phyloP scores from a whole-genome alignment of 2,329 filamentous ascomycete genomes.

The Xylariaceae sp. region DNA sequence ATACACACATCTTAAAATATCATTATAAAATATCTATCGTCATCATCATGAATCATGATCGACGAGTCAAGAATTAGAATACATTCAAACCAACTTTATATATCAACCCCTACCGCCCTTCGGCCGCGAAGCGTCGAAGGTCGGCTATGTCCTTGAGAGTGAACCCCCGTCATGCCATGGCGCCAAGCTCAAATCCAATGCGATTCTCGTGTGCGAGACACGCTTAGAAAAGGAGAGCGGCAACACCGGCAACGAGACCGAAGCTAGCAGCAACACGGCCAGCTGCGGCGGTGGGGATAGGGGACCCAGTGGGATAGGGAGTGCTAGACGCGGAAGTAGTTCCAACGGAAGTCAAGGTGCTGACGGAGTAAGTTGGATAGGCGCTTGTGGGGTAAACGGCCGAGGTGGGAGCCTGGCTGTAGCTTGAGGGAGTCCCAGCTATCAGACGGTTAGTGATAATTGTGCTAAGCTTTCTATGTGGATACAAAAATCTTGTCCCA shows the following conservation, averaged over 20 bases:
- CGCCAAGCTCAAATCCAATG: constrained; percentile 7
- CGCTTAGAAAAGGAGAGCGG: constrained; percentile 20
- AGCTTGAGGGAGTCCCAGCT: background rate
- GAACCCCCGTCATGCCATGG: constrained; percentile 17
- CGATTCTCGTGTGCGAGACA: background rate
- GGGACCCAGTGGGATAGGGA: constrained; percentile 9
- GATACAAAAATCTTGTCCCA: too few relatives aligned
- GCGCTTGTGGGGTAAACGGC: constrained; percentile 9
- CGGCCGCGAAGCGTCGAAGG: background rate
- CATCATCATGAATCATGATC: constrained; percentile 22
- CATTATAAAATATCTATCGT: constrained; percentile 22
- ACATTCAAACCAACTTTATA: constrained; percentile 21
- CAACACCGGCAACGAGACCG: constrained; percentile 16
- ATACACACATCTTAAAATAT: constrained; percentile 18
- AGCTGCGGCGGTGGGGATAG: constrained; percentile 19
- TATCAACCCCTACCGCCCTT: constrained; percentile 14
- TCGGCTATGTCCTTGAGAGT: constrained; percentile 7
- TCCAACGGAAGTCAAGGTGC: constrained; percentile 13
- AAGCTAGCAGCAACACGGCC: constrained; percentile 18
- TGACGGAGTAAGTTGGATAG: constrained; percentile 15
- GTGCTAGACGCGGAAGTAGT: constrained; percentile 10
- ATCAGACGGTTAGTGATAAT: background rate
- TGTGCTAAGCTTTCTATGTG: background rate
- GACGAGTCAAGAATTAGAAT: constrained; percentile 23
- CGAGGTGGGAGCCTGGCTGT: constrained; percentile 4